These are phyloP conservation scores for Crithidia mellificae DNA, from an alignment of 208 protist genomes.

Conservation along the genomic window DNA sequence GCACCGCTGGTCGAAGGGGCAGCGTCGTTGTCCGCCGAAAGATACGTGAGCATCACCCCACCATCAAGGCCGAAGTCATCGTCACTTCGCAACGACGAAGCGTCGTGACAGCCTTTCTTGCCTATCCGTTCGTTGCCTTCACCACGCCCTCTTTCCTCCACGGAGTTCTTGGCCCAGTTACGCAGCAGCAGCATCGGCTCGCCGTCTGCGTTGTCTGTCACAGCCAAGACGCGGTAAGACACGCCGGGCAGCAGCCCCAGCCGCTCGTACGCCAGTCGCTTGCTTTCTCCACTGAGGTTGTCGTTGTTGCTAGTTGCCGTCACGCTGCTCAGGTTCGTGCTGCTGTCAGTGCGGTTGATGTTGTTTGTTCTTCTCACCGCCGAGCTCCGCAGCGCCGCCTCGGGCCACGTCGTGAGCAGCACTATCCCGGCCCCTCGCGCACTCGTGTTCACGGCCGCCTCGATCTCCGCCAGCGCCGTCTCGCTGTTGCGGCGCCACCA, in stretches of 20 bases:
- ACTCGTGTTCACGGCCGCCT: slow-evolving; percentile 49
- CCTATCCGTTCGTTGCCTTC: not conserved
- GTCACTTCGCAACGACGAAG: slow-evolving; percentile 9
- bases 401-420: slow-evolving; percentile 41
- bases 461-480: slow-evolving; percentile 53
- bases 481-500: slow-evolving; percentile 47
- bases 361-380: not conserved
- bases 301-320: no score
- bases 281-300: not conserved
- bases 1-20: no score
- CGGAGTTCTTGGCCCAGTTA: slow-evolving; percentile 31
- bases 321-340: no score
- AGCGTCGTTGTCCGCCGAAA: not conserved
- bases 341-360: not conserved
- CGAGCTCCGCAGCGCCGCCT: slow-evolving; percentile 2
- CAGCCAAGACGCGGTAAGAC: slow-evolving; percentile 64
- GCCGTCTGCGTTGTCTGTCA: slow-evolving; percentile 37
- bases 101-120: not conserved
- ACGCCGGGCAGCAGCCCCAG: slow-evolving; percentile 37
- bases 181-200: slow-evolving; percentile 49
- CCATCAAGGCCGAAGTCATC: not conserved
- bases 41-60: not conserved
- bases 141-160: not conserved
- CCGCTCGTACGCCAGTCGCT: slow-evolving; percentile 15
- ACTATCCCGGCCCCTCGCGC: slow-evolving; percentile 54